Conservation (phyloP, 116 monocot species). For the Phalaenopsis hybrid region DNA sequence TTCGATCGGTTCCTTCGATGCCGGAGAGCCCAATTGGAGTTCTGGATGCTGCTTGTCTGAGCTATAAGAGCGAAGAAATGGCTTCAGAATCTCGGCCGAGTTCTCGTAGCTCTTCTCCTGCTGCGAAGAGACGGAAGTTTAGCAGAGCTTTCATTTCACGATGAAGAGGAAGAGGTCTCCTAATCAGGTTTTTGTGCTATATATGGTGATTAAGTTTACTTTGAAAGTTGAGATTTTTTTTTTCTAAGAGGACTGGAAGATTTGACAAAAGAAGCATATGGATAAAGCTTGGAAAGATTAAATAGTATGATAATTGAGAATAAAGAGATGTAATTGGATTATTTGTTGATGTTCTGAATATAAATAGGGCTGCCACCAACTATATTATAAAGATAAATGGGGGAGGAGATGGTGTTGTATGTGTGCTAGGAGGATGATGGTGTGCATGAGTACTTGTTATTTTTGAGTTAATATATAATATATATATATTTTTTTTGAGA, state of each 20-base stretch:
- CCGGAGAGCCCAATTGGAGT: constrained; percentile 90
- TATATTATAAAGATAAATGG: not conserved
- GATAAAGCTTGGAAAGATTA: constrained; percentile 5
- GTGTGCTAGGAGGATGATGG: not conserved
- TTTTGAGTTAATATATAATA: not conserved
- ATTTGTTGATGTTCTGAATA: not conserved
- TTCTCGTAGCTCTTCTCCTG: constrained; percentile 25
- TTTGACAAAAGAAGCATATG: not conserved
- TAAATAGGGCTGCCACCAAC: constrained; percentile 1
- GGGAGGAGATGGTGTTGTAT: not conserved
- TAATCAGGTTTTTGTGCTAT: not conserved
- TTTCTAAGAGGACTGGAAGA: not conserved
- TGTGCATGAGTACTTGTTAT: not conserved
- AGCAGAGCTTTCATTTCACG: constrained; percentile 19
- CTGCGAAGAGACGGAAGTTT: constrained; percentile 63
- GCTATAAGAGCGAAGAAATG: constrained; percentile 63
- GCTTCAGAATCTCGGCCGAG: constrained; percentile 30
- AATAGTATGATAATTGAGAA: not conserved
- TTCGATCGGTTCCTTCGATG: constrained; percentile 20
- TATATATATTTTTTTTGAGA: constrained; percentile 2
- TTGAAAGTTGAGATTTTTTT: constrained; percentile 12
- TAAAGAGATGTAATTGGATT: constrained; percentile 4
- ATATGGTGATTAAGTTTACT: constrained; percentile 6
- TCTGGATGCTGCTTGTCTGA: constrained; percentile 69
- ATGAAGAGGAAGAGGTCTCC: not conserved